Base-by-base conservation (phyloP, 768 basidiomycete genomes). In the Lactifluus subvellereus region DNA sequence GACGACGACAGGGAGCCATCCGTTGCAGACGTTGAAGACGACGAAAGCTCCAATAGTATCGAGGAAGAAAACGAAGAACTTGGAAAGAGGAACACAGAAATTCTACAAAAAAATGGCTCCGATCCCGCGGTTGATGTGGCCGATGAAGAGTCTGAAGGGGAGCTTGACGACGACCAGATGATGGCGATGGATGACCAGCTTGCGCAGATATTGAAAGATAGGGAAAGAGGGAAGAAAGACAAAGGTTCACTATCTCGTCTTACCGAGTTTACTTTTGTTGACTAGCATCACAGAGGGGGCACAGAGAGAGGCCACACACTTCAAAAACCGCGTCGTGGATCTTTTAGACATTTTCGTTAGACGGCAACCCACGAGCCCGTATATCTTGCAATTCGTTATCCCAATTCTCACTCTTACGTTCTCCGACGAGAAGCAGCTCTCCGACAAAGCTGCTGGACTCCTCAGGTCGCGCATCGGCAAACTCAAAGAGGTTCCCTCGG, bases 141-240 rank as follows among this genome's bases (percentile, higher is more conserved):
- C 7, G 84, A 84, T 51, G 84, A 79, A 42, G 80, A 78, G 4
- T 77, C 74, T 45, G 84, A 84, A 14, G 85, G 86, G 64, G 88
- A 89, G 53, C 88, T 96, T 87, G 90, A 97, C 71, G 96, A 99
- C 71, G 95, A 98, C 30, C 92, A 97, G 75, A 99, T 99, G 96
- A 86, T 98, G 80, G 89, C 89, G 38, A 84, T 98, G 32, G 96
- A 99, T 71, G 89, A 91, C 54, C 89, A 96, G 71, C 84, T 99
- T 7, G 92, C 91, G 4, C 84, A 87, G 56, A 86, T 94, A 35
- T 96, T 99, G 82, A 82, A 82, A 83, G 85, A 63, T 77, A 81
- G 27, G 78, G 79, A 60, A 85, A 82, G 58, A 83, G 80, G 72
- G 86, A 63, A 27, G 37, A 84, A 70, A 75, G 81, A 79, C 57